A percentile compares a stretch with the other conserved stretches of the same genome.
Conservation (phyloP, 805 yeast species). For the Wickerhamiella kurtzmanii region DNA sequence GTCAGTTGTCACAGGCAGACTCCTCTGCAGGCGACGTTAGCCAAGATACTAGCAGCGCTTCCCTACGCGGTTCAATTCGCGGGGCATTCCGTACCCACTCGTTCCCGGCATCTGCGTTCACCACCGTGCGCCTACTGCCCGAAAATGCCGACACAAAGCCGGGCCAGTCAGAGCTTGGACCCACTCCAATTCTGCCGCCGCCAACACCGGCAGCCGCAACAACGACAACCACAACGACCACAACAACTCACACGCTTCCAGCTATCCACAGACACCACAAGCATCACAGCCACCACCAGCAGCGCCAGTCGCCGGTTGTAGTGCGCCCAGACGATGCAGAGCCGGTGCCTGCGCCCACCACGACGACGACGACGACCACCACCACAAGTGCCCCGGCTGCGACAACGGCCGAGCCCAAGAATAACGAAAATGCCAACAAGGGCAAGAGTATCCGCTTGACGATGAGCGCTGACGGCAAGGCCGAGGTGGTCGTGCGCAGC, state of each 20-base stretch:
- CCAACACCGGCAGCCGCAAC: too few species aligned
- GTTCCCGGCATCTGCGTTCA: neutral
- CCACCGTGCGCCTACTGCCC: neutral
- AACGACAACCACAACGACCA: too few species aligned
- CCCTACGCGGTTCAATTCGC: neutral
- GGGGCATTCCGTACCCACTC: neutral
- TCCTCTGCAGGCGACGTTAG: neutral
- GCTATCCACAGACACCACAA: neutral
- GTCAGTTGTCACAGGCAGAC: constrained; percentile 11
- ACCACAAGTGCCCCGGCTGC: too few species aligned
- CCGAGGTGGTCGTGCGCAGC: constrained; percentile 25
- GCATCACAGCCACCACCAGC: neutral
- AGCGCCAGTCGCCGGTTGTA: neutral
- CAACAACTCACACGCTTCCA: too few species aligned
- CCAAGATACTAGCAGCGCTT: neutral
- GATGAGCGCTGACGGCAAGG: constrained; percentile 30
- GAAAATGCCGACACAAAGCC: neutral
- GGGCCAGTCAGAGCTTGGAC: too few species aligned
- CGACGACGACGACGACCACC: too few species aligned
- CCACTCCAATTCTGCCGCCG: too few species aligned
- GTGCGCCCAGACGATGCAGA: neutral
- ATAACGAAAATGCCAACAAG: neutral
- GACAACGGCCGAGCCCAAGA: too few species aligned
- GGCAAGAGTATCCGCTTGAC: constrained; percentile 12
- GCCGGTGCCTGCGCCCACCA: too few species aligned